A percentile compares a stretch with the other conserved stretches of the same genome.
Conservation (phyloP, 768 basidiomycete genomes). For the Favolaschia claudopus region DNA sequence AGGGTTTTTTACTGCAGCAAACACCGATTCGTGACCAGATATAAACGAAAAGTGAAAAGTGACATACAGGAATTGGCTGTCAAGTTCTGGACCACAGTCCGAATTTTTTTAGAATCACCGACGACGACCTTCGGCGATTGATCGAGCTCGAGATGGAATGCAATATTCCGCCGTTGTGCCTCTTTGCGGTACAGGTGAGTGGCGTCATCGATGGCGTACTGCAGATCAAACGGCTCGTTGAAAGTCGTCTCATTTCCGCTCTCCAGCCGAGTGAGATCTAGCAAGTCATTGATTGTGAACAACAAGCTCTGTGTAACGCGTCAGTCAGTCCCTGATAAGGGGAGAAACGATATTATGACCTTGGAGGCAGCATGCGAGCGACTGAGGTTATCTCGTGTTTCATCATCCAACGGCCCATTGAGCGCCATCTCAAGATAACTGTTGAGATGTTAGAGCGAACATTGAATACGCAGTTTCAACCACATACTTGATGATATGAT, state of each 20-base stretch:
- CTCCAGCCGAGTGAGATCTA: slow-evolving; percentile 82
- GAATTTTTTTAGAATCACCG: slow-evolving; percentile 77
- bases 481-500: slow-evolving; percentile 82
- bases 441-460: too few species aligned
- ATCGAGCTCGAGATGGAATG: slow-evolving; percentile 63
- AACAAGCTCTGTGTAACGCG: too few species aligned
- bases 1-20: slow-evolving; percentile 88
- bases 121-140: slow-evolving; percentile 66
- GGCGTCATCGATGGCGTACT: slow-evolving; percentile 66
- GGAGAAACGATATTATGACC: slow-evolving; percentile 37
- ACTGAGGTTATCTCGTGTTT: slow-evolving; percentile 77
- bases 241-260: slow-evolving; percentile 77
- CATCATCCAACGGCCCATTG: slow-evolving; percentile 73
- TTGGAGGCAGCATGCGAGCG: slow-evolving; percentile 81
- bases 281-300: too few species aligned
- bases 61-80: slow-evolving; percentile 75
- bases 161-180: slow-evolving; percentile 64
- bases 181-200: slow-evolving; percentile 70
- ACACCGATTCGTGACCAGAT: slow-evolving; percentile 12
- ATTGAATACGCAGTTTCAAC: too few species aligned
- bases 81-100: slow-evolving; percentile 79
- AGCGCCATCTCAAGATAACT: slow-evolving; percentile 85
- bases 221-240: slow-evolving; percentile 79
- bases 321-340: too few species aligned
- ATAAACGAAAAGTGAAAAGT: neutral